Conservation (phyloP, 352 stramenopile species). For the Peronospora destructor region DNA sequence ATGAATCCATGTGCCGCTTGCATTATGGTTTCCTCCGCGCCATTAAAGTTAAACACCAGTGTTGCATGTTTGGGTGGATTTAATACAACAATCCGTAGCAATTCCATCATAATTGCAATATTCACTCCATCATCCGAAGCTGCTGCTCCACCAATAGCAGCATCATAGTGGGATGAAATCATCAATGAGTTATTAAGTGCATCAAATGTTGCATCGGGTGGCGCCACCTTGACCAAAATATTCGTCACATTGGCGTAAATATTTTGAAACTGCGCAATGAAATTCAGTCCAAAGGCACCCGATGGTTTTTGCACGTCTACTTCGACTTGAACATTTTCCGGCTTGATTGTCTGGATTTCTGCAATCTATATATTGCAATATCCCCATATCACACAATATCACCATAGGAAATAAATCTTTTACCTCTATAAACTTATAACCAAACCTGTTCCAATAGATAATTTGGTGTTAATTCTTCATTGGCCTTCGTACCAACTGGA, state of each 20-base stretch:
- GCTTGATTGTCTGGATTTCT: slow-evolving; percentile 33
- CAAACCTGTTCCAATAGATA: slow-evolving; percentile 57
- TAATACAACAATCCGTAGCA: slow-evolving; percentile 43
- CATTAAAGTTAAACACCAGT: slow-evolving; percentile 80
- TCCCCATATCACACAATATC: slow-evolving; percentile 9
- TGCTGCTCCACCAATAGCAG: slow-evolving; percentile 56
- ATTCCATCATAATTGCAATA: slow-evolving; percentile 75
- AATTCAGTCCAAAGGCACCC: slow-evolving; percentile 71
- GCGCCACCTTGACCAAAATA: slow-evolving; percentile 59
- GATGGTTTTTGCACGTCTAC: slow-evolving; percentile 62
- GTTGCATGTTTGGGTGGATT: slow-evolving; percentile 40
- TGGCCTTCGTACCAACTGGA: slow-evolving; percentile 51
- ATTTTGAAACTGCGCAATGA: slow-evolving; percentile 77
- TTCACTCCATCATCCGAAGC: slow-evolving; percentile 77
- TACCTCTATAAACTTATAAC: no score
- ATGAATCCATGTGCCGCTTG: slow-evolving; percentile 76
- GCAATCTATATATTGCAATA: slow-evolving; percentile 36
- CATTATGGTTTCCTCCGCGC: slow-evolving; percentile 72
- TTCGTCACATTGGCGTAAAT: slow-evolving; percentile 84
- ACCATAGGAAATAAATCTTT: no score
- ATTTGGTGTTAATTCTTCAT: slow-evolving; percentile 53
- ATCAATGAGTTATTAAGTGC: slow-evolving; percentile 50
- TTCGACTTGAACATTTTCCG: slow-evolving; percentile 35
- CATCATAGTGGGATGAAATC: slow-evolving; percentile 77
- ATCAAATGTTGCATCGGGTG: slow-evolving; percentile 21